Conservation (phyloP, 805 yeast genomes). For the Kazachstania martiniae region DNA sequence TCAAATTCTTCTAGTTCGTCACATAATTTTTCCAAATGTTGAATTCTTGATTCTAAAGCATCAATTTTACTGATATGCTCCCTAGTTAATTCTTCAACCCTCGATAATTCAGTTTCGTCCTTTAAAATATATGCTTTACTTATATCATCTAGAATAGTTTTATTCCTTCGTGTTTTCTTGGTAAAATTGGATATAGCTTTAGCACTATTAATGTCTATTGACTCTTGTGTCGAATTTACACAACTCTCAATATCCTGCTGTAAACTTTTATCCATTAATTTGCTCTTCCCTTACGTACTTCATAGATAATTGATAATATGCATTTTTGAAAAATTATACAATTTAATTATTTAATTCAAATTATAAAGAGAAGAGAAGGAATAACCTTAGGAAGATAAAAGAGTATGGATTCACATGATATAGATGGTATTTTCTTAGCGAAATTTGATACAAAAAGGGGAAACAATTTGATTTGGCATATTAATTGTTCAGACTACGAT, state of each 20-base stretch:
- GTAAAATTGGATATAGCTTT: conserved; percentile 20
- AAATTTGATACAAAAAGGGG: conserved; percentile 27
- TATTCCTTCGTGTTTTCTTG: conserved; percentile 13
- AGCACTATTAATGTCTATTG: conserved; percentile 19
- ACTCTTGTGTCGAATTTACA: conserved; percentile 16
- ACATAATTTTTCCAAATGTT: conserved; percentile 35
- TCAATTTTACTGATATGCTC: conserved; percentile 13
- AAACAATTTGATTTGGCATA: conserved; percentile 20
- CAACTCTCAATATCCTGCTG: conserved; percentile 15
- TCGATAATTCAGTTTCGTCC: conserved; percentile 16
- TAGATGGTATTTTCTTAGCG: conserved; percentile 18
- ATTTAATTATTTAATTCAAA: no score
- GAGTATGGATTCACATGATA: background rate
- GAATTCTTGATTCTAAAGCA: conserved; percentile 28
- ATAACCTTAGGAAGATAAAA: no score
- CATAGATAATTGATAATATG: no score
- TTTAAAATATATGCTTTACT: conserved; percentile 10
- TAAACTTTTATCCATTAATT: conserved; percentile 6
- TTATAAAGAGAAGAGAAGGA: no score
- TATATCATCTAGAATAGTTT: conserved; percentile 16
- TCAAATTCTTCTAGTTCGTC: conserved; percentile 55
- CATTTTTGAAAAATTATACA: no score
- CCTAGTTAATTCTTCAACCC: conserved; percentile 24
- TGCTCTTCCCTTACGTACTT: no score
- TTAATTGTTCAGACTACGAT: conserved; percentile 18